Percentiles rank a stretch among this genome's conserved stretches.
These are phyloP conservation scores for Coemansia sp. DNA, from an alignment of 192 early-diverging fungal genomes.

Conservation along the genomic window DNA sequence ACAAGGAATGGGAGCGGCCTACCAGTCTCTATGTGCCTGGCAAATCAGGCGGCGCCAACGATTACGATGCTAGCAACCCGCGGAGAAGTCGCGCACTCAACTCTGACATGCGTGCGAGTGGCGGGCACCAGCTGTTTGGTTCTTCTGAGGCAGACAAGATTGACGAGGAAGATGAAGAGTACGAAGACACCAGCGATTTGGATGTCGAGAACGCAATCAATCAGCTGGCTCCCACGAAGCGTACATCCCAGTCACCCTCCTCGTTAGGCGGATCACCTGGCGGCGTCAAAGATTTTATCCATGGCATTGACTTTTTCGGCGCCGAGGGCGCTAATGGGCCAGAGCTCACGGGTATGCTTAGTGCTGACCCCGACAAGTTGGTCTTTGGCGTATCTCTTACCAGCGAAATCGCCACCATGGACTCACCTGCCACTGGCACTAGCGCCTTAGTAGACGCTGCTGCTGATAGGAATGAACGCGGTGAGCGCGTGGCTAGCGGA, in stretches of 20 bases:
- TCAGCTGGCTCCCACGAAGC: conserved; percentile 34
- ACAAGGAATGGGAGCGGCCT: conserved; percentile 53
- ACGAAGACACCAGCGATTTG: conserved; percentile 15
- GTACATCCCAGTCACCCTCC: background rate
- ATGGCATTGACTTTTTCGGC: conserved; percentile 51
- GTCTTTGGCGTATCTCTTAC: conserved; percentile 25
- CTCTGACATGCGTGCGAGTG: background rate
- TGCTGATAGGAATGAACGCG: background rate
- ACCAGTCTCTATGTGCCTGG: conserved; percentile 35
- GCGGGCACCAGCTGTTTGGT: background rate
- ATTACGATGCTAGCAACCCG: background rate
- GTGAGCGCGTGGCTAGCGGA: conserved; percentile 13
- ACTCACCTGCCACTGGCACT: background rate
- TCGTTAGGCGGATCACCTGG: conserved; percentile 1
- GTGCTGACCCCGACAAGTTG: conserved; percentile 38
- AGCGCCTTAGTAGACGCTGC: background rate
- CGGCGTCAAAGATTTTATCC: conserved; percentile 33
- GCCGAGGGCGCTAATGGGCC: conserved; percentile 22
- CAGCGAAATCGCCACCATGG: conserved; percentile 1
- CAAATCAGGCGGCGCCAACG: background rate
- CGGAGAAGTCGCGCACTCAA: conserved; percentile 9
- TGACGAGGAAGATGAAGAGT: conserved; percentile 6
- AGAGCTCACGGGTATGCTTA: conserved; percentile 50
- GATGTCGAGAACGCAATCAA: conserved; percentile 39
- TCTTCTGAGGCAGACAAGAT: conserved; percentile 1